phyloP scores from a whole-genome alignment of 352 stramenopile species.

The Albugo laibachii region DNA sequence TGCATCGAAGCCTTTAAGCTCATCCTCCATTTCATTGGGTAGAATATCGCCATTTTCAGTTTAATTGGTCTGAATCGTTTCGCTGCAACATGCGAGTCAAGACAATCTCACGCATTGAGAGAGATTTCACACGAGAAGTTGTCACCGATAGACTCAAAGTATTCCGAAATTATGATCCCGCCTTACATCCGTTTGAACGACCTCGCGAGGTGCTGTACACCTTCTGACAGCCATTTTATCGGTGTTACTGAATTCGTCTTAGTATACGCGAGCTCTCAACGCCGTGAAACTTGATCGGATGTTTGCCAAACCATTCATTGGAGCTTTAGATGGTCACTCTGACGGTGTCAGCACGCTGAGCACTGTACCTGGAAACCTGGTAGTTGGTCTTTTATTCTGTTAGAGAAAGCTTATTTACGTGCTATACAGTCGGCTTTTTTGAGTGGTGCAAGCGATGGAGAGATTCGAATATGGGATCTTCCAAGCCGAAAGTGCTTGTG shows the following conservation, averaged over 20 bases:
- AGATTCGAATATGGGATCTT: slow-evolving; percentile 96
- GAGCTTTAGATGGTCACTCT: slow-evolving; percentile 91
- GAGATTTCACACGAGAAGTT: slow-evolving; percentile 88
- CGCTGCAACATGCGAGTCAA: slow-evolving; percentile 94
- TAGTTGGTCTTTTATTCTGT: neutral
- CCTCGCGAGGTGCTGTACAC: slow-evolving; percentile 26
- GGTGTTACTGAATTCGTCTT: slow-evolving; percentile 8
- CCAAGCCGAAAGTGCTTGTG: slow-evolving; percentile 85
- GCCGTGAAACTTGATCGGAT: slow-evolving; percentile 97
- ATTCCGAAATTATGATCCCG: slow-evolving; percentile 93
- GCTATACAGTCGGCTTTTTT: slow-evolving; percentile 36
- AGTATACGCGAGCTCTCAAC: slow-evolving; percentile 95
- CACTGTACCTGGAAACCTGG: slow-evolving; percentile 80
- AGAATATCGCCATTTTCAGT: too few relatives aligned
- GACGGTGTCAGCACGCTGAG: slow-evolving; percentile 91
- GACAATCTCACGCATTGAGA: slow-evolving; percentile 90
- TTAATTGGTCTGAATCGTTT: too few relatives aligned
- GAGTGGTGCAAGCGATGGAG: slow-evolving; percentile 81
- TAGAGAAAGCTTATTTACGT: slow-evolving; percentile 15
- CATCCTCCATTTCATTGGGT: neutral
- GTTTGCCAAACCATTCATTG: slow-evolving; percentile 97
- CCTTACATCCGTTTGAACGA: slow-evolving; percentile 86
- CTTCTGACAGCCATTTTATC: neutral
- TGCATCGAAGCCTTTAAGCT: too few relatives aligned
- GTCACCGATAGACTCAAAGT: slow-evolving; percentile 86